Base-by-base conservation (phyloP, 2,329 filamentous ascomycete species). In the Zymoseptoria brevis region DNA sequence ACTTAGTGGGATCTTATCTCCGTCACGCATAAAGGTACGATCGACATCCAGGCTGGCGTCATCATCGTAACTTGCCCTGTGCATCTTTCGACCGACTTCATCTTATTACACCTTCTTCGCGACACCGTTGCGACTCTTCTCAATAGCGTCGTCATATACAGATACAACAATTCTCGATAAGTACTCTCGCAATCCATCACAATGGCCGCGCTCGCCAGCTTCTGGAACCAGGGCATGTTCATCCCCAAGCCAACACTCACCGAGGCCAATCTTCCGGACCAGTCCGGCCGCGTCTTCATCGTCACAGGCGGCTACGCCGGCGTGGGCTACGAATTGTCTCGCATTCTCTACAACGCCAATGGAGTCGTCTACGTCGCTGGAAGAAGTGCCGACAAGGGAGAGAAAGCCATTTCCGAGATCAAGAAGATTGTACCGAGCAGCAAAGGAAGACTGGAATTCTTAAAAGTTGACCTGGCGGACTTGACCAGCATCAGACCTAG, bases 351-450 rank as follows among this genome's bases (percentile, higher is more conserved):
- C 69, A 69, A 72, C 11, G 76, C 75, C 41, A 80, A 82, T 57
- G 75, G 75, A 50, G 82, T 73, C 1, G 78, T 86, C n/a, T 85
- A 83, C 69, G 69, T 83, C 22, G 80, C 81, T 8, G 77, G 77
- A 1, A 79, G 83, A 24, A 77, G 71, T 3, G 66, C 73, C 21
- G 68, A 74, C 16, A 81, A 80, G 61, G 79, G 74, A 8, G 68
- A 70, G 2, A 62, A 68, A 0, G 79, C 80, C 45, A 80, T 85
- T 50, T 66, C 71, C 2, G 61, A 69, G 2, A 79, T 84, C 64
- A 71, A 75, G 56, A 56, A 69, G 26, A 62, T 68, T 1, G 54
- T 66, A 19, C 74, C 76, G 0, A 60, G 65, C 48, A 77, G 70
- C 2, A 71, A 69, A 2, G 79, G 79, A 24, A 67, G 64, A 0